Conservation (phyloP, 1,139 yeast genomes). For the Suhomyces bokatorum region DNA sequence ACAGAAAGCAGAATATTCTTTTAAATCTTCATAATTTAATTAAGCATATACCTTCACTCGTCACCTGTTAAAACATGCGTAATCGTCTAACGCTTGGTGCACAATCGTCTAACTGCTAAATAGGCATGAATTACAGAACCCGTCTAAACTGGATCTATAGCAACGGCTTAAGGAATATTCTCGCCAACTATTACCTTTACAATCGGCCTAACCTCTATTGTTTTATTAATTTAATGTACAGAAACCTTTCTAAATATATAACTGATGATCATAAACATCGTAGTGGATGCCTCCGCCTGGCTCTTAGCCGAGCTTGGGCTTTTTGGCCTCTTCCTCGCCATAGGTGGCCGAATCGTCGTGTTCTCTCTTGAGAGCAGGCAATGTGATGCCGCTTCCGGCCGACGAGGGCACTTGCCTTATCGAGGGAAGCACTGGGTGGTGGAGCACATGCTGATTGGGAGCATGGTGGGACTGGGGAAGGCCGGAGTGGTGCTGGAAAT, state of each 20-base stretch:
- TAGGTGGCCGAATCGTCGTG: slow-evolving; percentile 12
- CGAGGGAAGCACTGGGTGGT: slow-evolving; percentile 15
- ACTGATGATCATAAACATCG: slow-evolving; percentile 4
- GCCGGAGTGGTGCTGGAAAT: neutral
- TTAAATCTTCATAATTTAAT: too few species aligned
- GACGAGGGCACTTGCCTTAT: slow-evolving; percentile 15
- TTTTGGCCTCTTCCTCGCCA: slow-evolving; percentile 12
- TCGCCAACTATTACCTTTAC: too few species aligned
- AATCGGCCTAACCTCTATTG: neutral
- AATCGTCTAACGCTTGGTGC: too few species aligned
- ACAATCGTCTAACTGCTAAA: too few species aligned
- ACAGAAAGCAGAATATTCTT: too few species aligned
- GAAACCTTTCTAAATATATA: slow-evolving; percentile 8
- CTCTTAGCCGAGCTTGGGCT: slow-evolving; percentile 13
- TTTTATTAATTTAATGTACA: slow-evolving; percentile 12
- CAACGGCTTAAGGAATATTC: too few species aligned
- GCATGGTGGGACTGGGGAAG: slow-evolving; percentile 2
- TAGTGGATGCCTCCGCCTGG: neutral
- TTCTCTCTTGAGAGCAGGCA: slow-evolving; percentile 31
- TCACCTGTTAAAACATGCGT: too few species aligned
- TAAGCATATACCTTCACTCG: too few species aligned
- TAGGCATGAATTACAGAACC: too few species aligned
- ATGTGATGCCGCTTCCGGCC: slow-evolving; percentile 15
- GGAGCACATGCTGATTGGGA: slow-evolving; percentile 5
- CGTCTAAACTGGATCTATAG: too few species aligned